phyloP scores from a whole-genome alignment of 2,329 filamentous ascomycete species.

The Arthrobotrys sphaeroides region DNA sequence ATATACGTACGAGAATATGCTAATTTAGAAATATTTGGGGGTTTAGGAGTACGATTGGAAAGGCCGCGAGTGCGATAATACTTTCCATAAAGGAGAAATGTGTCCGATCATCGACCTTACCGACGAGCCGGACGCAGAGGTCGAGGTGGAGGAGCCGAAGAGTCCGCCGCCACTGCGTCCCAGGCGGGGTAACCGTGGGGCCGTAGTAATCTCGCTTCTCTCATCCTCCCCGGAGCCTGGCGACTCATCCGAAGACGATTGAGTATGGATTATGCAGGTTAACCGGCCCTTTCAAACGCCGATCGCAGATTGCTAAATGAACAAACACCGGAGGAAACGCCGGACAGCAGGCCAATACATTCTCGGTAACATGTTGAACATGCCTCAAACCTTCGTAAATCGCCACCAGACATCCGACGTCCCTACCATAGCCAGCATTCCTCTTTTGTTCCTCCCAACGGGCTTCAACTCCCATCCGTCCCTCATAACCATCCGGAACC shows the following conservation, averaged over 20 bases:
- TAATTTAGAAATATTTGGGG: neutral
- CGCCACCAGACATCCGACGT: slow-evolving; percentile 27
- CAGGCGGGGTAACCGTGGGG: neutral
- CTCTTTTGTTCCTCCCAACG: slow-evolving; percentile 3
- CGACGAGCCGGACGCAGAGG: neutral
- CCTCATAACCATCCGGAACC: slow-evolving; percentile 22
- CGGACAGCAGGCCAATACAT: too few species aligned
- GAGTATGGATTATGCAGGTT: neutral
- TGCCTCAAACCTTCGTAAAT: slow-evolving; percentile 28
- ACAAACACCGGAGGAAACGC: too few species aligned
- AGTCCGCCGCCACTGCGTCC: neutral
- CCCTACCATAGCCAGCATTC: slow-evolving; percentile 4
- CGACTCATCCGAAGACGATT: neutral
- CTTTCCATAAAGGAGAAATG: neutral
- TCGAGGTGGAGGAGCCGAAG: neutral
- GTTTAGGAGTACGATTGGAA: neutral
- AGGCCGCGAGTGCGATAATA: neutral
- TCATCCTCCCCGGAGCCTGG: neutral
- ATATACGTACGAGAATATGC: too few species aligned
- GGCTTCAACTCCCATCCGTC: neutral
- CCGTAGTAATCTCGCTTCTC: neutral
- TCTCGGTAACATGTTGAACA: too few species aligned
- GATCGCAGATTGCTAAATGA: too few species aligned
- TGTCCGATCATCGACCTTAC: neutral
- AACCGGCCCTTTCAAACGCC: too few species aligned